Percentiles rank a stretch among this genome's conserved stretches.
phyloP scores from a whole-genome alignment of 73 alveolate species.

The Urostyla sp. region DNA sequence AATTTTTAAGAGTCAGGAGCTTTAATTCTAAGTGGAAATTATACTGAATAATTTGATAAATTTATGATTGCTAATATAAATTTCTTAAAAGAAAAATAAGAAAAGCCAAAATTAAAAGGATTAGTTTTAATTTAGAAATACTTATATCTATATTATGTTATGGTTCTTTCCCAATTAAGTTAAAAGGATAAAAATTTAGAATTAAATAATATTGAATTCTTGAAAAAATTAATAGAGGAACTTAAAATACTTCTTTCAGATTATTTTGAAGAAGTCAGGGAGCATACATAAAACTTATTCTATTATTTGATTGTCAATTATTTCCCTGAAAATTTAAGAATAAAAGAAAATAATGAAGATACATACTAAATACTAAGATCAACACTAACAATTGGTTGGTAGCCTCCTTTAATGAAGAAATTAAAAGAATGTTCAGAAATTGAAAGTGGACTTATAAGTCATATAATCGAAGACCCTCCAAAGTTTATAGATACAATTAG shows the following conservation, averaged over 20 bases:
- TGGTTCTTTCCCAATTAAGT: neutral
- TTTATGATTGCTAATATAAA: neutral
- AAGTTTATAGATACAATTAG: slow-evolving; percentile 1
- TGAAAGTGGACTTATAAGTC: slow-evolving; percentile 27
- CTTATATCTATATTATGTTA: neutral
- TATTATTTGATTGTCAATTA: neutral
- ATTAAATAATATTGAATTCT: neutral
- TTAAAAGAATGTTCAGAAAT: slow-evolving; percentile 52
- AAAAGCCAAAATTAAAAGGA: neutral
- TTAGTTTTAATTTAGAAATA: neutral
- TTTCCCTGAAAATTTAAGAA: neutral
- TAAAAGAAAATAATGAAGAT: slow-evolving; percentile 29
- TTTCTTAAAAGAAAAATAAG: slow-evolving; percentile 2
- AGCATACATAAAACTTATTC: slow-evolving; percentile 15
- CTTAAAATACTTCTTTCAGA: slow-evolving; percentile 11
- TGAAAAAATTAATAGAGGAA: slow-evolving; percentile 1
- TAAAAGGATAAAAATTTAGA: neutral
- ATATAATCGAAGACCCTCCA: slow-evolving; percentile 41
- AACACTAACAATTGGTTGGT: slow-evolving; percentile 22
- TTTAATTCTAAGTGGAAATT: neutral
- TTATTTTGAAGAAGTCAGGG: slow-evolving; percentile 50
- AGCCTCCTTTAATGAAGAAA: neutral
- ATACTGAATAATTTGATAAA: neutral
- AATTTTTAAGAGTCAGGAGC: slow-evolving; percentile 1
- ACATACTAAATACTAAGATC: slow-evolving; percentile 4